A percentile compares a stretch with the other conserved stretches of the same genome.
Evolutionary conservation across 495 filamentous ascomycete species (phyloP).

Genomic region (Penicillium waksmanii): DNA sequence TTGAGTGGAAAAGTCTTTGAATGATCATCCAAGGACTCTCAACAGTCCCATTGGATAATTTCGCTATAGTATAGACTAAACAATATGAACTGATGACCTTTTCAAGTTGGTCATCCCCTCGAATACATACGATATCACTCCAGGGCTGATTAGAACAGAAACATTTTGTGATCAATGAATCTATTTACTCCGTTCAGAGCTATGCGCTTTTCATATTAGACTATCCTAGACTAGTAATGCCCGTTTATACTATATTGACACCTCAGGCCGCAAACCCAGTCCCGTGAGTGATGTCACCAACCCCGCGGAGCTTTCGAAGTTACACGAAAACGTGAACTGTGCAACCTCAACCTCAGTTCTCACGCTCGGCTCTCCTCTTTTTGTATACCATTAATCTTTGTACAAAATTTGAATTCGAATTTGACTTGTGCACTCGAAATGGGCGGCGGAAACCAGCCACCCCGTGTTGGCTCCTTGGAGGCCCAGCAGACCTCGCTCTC

Average conservation of each 20-base stretch:
- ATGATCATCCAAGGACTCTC: neutral
- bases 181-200: too few relatives aligned
- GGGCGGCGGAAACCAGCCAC: conserved; percentile 21
- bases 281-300: conserved; percentile 1
- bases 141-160: too few relatives aligned
- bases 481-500: neutral
- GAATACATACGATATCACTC: too few relatives aligned
- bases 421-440: conserved; percentile 7
- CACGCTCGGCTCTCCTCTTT: neutral
- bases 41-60: too few relatives aligned
- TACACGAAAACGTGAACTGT: too few relatives aligned
- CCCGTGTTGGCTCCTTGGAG: neutral
- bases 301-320: neutral
- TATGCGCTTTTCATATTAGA: too few relatives aligned
- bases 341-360: neutral
- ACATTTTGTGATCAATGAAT: too few relatives aligned
- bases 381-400: neutral
- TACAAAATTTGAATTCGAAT: neutral
- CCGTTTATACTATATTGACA: neutral
- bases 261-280: neutral
- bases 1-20: conserved; percentile 26
- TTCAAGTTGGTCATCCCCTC: too few relatives aligned
- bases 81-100: too few relatives aligned
- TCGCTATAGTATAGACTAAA: too few relatives aligned
- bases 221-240: neutral